These are phyloP conservation scores for Pelargonium australe DNA, from an alignment of 441 rosid genomes.

Conservation along the genomic window DNA sequence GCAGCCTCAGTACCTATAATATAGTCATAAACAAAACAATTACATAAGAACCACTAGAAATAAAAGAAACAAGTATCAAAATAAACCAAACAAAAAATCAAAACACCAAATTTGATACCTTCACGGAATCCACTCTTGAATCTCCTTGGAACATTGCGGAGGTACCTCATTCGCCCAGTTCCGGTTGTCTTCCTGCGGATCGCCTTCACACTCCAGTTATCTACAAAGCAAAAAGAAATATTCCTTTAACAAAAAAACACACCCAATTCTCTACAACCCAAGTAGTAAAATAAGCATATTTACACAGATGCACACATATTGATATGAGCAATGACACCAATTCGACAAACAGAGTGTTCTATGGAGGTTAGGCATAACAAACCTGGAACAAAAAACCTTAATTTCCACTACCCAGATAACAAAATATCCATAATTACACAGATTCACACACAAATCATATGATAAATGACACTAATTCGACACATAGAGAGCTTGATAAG, in stretches of 20 bases:
- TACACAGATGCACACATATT: too few species aligned
- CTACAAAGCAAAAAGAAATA: background rate
- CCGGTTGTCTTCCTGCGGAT: background rate
- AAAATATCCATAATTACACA: too few species aligned
- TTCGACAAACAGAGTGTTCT: too few species aligned
- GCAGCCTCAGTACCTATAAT: constrained; percentile 3
- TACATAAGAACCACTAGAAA: background rate
- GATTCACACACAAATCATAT: too few species aligned
- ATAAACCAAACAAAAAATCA: background rate
- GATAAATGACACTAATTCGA: too few species aligned
- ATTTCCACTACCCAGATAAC: too few species aligned
- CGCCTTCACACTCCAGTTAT: background rate
- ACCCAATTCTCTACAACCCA: background rate
- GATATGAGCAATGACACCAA: too few species aligned
- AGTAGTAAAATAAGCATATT: too few species aligned
- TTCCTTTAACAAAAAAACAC: background rate
- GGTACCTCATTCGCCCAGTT: constrained; percentile 67
- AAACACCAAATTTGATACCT: constrained; percentile 30
- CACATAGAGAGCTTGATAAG: background rate
- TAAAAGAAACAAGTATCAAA: background rate
- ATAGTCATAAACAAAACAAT: background rate
- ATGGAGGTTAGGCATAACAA: too few species aligned
- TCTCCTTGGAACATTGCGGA: constrained; percentile 73
- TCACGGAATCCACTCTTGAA: constrained; percentile 90
- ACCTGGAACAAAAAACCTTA: too few species aligned